A percentile compares a stretch with the other conserved stretches of the same genome.
Evolutionary conservation across 2,329 filamentous ascomycete genomes (phyloP).

Genomic region (Pochonia chlamydosporia): DNA sequence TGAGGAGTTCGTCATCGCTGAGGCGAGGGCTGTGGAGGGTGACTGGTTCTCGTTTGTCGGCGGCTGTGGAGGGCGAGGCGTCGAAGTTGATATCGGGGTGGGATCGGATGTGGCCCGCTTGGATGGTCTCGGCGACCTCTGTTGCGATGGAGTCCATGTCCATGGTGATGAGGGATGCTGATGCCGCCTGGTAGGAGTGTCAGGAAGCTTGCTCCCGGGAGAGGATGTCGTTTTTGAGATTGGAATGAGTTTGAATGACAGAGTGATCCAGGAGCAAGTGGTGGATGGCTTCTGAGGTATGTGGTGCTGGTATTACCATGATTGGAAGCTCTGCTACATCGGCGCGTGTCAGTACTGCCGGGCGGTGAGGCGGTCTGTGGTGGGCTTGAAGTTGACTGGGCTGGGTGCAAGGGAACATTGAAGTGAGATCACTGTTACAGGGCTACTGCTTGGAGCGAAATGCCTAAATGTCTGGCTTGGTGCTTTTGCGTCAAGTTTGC

Average conservation of each 20-base stretch:
- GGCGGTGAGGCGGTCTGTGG: constrained; percentile 18
- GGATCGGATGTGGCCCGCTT: constrained; percentile 71
- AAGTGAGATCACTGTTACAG: too few relatives aligned
- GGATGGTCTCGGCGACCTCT: constrained; percentile 72
- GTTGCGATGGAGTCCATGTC: constrained; percentile 53
- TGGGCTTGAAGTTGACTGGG: neutral
- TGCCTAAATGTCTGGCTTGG: too few relatives aligned
- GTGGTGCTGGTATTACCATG: neutral
- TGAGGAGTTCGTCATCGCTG: constrained; percentile 21
- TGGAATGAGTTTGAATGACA: too few relatives aligned
- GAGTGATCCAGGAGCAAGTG: too few relatives aligned
- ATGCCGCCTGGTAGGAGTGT: too few relatives aligned
- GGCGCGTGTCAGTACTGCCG: constrained; percentile 18
- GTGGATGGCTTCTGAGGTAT: too few relatives aligned
- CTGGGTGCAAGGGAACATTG: too few relatives aligned
- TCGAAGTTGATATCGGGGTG: constrained; percentile 69
- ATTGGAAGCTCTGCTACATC: neutral
- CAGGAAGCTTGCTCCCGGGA: too few relatives aligned
- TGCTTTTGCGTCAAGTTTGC: too few relatives aligned
- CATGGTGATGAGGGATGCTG: constrained; percentile 30
- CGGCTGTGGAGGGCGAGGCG: constrained; percentile 72
- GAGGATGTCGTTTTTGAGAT: too few relatives aligned
- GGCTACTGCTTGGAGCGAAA: too few relatives aligned
- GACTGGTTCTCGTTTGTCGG: constrained; percentile 45
- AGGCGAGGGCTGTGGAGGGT: constrained; percentile 17